Evolutionary conservation across 371 early-diverging fungal genomes (phyloP).

Genomic region (Mucor mucedo): DNA sequence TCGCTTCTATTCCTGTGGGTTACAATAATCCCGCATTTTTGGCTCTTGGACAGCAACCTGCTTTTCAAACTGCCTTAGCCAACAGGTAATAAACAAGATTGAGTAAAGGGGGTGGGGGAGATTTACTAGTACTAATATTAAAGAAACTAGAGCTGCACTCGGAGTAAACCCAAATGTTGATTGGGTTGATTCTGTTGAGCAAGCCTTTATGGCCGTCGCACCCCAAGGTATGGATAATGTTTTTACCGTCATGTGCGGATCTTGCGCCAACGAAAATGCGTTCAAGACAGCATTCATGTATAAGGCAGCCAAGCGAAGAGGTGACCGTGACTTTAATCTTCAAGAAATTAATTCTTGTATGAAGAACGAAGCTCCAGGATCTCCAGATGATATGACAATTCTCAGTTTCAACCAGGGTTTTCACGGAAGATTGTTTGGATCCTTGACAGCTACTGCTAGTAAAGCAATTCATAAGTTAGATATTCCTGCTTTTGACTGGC

Average conservation of each 20-base stretch:
- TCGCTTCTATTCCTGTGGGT: constrained; percentile 79
- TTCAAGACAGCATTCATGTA: constrained; percentile 84
- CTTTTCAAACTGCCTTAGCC: constrained; percentile 62
- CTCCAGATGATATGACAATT: constrained; percentile 67
- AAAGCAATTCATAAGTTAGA: constrained; percentile 78
- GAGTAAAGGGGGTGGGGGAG: neutral
- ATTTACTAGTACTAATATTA: no score
- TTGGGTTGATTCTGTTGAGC: constrained; percentile 68
- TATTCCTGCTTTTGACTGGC: constrained; percentile 78
- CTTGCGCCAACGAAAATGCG: constrained; percentile 79
- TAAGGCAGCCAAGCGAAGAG: constrained; percentile 63
- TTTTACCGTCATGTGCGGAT: constrained; percentile 82
- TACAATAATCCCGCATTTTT: constrained; percentile 76
- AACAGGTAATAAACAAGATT: constrained; percentile 43
- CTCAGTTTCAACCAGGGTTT: constrained; percentile 73
- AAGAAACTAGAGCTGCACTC: constrained; percentile 58
- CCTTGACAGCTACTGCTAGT: constrained; percentile 71
- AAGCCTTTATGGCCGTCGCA: constrained; percentile 72
- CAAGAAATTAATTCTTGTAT: constrained; percentile 66
- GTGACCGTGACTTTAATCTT: constrained; percentile 46
- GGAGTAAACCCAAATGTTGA: constrained; percentile 72
- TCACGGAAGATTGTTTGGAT: constrained; percentile 78
- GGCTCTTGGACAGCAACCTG: constrained; percentile 57
- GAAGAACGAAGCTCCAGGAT: constrained; percentile 74
- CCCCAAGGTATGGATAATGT: constrained; percentile 74